These are phyloP conservation scores for Lachancea sp. DNA, from an alignment of 805 yeast species.

Conservation along the genomic window DNA sequence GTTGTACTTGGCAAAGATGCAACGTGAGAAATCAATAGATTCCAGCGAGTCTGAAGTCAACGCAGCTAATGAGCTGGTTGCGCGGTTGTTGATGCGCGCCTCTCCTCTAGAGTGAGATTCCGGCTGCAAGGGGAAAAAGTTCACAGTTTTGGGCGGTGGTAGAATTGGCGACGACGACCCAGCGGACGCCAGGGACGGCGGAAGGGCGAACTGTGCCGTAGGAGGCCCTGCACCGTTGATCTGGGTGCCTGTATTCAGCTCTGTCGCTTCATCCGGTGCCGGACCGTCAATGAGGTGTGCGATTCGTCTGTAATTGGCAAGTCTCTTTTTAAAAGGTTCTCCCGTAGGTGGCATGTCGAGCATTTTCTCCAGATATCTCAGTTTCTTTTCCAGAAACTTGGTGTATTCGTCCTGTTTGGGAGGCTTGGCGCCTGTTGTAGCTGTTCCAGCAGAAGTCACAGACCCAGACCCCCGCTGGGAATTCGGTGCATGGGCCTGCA, in stretches of 20 bases:
- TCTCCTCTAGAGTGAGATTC: neutral
- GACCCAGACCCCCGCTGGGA: neutral
- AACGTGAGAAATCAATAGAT: slow-evolving; percentile 35
- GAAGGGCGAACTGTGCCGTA: neutral
- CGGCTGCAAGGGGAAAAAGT: slow-evolving; percentile 9
- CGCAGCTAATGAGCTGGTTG: slow-evolving; percentile 12
- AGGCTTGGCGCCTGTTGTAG: neutral
- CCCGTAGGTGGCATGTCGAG: slow-evolving; percentile 28
- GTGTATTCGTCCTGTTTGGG: slow-evolving; percentile 50
- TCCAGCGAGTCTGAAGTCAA: slow-evolving; percentile 31
- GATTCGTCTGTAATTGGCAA: slow-evolving; percentile 34
- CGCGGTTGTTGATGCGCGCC: slow-evolving; percentile 1
- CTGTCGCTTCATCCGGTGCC: slow-evolving; percentile 1
- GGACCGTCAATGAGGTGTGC: slow-evolving; percentile 29
- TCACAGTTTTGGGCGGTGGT: slow-evolving; percentile 7
- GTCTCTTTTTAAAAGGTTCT: slow-evolving; percentile 27
- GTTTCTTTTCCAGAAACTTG: slow-evolving; percentile 46
- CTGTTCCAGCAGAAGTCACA: neutral
- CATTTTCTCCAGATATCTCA: slow-evolving; percentile 45
- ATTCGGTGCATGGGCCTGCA: neutral
- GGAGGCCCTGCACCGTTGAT: neutral
- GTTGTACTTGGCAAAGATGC: slow-evolving; percentile 42
- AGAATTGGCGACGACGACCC: slow-evolving; percentile 7
- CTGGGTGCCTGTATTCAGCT: neutral
- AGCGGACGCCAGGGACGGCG: neutral